phyloP scores from a whole-genome alignment of 257 asterid genomes.

The Cynanchum wilfordii region DNA sequence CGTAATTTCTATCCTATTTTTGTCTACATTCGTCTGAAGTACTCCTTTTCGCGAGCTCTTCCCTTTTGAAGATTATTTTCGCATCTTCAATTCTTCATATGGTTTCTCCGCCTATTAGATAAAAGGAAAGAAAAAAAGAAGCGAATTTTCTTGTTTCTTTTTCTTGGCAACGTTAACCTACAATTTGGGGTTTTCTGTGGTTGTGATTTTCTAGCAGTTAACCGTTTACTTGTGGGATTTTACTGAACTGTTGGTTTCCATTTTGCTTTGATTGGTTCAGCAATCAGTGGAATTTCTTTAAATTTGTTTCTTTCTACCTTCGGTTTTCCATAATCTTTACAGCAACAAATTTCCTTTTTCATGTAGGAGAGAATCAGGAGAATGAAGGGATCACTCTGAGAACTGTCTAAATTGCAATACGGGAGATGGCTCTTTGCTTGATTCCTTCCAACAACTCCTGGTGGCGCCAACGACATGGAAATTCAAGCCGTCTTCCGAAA shows the following conservation, averaged over 20 bases:
- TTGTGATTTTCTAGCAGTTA: not conserved
- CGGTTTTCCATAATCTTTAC: not conserved
- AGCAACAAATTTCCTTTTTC: not conserved
- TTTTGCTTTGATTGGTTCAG: not conserved
- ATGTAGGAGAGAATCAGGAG: not conserved
- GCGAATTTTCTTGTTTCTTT: not conserved
- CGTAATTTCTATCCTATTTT: not conserved
- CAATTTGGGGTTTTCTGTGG: not conserved
- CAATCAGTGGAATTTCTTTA: not conserved
- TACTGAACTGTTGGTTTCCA: not conserved
- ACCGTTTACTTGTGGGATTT: not conserved
- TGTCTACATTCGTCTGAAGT: not conserved
- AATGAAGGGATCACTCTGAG: not conserved
- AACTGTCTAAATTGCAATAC: not conserved
- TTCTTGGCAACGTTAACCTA: not conserved
- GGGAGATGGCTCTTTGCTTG: slow-evolving; percentile 36
- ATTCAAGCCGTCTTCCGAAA: slow-evolving; percentile 11
- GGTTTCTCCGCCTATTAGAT: not conserved
- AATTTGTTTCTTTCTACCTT: not conserved
- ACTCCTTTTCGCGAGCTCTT: not conserved
- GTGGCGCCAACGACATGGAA: slow-evolving; percentile 19
- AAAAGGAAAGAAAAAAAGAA: not conserved
- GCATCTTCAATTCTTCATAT: not conserved
- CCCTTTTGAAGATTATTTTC: not conserved
- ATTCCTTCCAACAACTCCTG: slow-evolving; percentile 26